Evolutionary conservation across 1,139 yeast species (phyloP), one percentile per base, ranked within the genome.

Genomic region (Meyerozyma sp.): DNA sequence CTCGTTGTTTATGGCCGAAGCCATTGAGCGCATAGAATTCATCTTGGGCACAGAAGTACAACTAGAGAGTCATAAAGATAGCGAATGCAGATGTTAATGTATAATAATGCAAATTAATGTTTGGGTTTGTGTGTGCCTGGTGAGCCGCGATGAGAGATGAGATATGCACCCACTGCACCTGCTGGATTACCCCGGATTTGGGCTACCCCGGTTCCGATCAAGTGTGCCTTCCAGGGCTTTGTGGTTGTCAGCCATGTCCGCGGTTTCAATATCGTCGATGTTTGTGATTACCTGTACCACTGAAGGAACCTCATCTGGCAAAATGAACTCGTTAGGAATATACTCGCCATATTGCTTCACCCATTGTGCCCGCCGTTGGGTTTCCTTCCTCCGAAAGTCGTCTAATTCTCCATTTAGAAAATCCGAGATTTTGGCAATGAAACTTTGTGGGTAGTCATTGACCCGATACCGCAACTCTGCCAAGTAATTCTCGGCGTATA

Each of bases 231-330:
- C 34, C 10, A n/a, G 9, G 20, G n/a, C 16, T 13, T 30, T 13
- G 10, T 30, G 16, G 16, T 8, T 21, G 5, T 21, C 34, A 14
- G 6, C 14, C 2, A 30, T 8, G 34, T 30, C 20, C 4, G 34
- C 18, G 10, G 34, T 8, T 30, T 30, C 34, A 11, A 30, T 30
- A 14, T 30, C 34, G 20, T 30, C 34, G 14, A 30, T 30, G 5
- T 30, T 30, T 4, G 77, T 72, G 23, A 70, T 55, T 4, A 72
- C 70, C 53, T 72, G 75, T 39, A 67, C 67, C 21, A 72, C 65
- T 2, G 60, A 50, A 1, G 77, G 77, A 27, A 48, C 46, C 36
- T 68, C 75, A 1, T 75, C 77, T 0, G 77, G 77, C 5, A 73
- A 55, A 36, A 52, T 56, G 47, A 72, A 68, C 45, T 68, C 73